Conservation (phyloP, 495 filamentous ascomycete species). For the Podospora fimiseda region DNA sequence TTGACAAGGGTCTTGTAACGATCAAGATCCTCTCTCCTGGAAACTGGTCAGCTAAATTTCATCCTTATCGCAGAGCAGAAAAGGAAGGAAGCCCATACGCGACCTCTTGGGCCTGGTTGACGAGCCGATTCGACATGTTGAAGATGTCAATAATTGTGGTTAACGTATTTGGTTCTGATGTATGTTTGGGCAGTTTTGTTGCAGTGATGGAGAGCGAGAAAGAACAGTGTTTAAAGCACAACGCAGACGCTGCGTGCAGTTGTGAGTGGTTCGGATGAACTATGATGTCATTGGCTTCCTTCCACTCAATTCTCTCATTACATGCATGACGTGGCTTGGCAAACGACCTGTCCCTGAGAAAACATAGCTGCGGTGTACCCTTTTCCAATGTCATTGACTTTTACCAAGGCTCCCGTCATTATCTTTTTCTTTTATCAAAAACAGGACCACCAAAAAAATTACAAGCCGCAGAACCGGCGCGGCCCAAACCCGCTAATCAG, state of each 20-base stretch:
- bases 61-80: too few relatives aligned
- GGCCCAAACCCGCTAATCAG: too few relatives aligned
- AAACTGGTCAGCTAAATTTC: conserved; percentile 12
- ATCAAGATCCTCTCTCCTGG: conserved; percentile 51
- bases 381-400: not conserved
- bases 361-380: too few relatives aligned
- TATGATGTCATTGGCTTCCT: conserved; percentile 5
- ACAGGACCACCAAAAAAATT: too few relatives aligned
- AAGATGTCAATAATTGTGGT: not conserved
- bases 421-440: too few relatives aligned
- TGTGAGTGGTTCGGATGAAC: not conserved
- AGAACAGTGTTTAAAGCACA: too few relatives aligned
- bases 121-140: conserved; percentile 22
- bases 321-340: not conserved
- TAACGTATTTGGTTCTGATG: too few relatives aligned
- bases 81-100: conserved; percentile 30
- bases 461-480: too few relatives aligned
- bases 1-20: conserved; percentile 48
- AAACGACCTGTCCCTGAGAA: not conserved
- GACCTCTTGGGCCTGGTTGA: conserved; percentile 44
- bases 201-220: too few relatives aligned
- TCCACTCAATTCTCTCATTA: not conserved
- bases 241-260: not conserved
- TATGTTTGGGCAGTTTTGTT: too few relatives aligned
- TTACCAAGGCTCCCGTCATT: too few relatives aligned